Percentiles rank a stretch among this genome's conserved stretches.
Conservation (phyloP, 2,329 filamentous ascomycete species). For the Colletotrichum nymphaeae region DNA sequence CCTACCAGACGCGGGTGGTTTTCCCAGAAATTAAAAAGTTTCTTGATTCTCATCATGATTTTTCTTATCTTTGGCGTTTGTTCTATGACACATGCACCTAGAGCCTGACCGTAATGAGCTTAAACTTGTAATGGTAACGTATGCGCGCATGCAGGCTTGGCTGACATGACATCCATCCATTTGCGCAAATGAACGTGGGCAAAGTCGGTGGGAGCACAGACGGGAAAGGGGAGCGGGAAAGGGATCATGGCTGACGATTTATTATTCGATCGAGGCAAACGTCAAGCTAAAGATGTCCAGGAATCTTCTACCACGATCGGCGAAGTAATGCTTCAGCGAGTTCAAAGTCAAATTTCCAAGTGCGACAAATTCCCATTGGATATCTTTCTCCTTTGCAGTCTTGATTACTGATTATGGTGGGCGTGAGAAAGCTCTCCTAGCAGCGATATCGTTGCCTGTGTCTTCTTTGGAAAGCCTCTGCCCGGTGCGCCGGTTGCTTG, state of each 20-base stretch:
- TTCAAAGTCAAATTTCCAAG: neutral
- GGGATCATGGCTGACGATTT: conserved; percentile 1
- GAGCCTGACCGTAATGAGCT: neutral
- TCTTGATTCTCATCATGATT: neutral
- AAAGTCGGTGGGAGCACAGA: neutral
- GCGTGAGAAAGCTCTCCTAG: neutral
- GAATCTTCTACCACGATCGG: neutral
- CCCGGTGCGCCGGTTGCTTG: neutral
- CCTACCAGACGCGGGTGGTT: neutral
- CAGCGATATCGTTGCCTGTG: neutral
- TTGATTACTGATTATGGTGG: neutral
- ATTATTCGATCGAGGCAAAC: conserved; percentile 9
- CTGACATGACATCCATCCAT: neutral
- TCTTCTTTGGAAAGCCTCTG: neutral
- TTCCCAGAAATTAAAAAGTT: neutral
- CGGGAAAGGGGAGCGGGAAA: neutral
- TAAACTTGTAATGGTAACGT: too few relatives aligned
- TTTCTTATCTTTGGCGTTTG: neutral
- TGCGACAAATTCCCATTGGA: neutral
- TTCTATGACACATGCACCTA: neutral
- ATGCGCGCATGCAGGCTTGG: neutral
- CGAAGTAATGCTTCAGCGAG: neutral
- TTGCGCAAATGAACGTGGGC: neutral
- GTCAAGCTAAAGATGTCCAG: conserved; percentile 7
- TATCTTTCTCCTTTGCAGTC: neutral